Evolutionary conservation across 257 asterid species (phyloP), one percentile per base, ranked within the genome.

Genomic region (Jasminum sambac): DNA sequence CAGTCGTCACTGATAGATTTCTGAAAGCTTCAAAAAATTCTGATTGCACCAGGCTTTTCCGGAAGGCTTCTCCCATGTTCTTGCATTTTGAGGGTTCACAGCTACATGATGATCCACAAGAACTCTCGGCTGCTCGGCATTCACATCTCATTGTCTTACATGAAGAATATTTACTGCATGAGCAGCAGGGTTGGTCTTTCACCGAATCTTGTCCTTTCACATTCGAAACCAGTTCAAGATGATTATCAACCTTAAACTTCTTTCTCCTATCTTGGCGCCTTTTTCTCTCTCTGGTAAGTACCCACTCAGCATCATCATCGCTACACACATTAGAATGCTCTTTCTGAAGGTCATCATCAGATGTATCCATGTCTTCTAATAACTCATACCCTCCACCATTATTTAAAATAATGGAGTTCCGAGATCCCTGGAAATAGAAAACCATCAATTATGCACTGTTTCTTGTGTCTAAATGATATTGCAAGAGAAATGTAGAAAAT

Each of bases 331-430:
- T 36, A 10, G 71, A 37, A 16, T 69, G 38, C 36, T 79, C 91
- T 67, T 68, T 40, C 30, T 37, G 67, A 38, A 42, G 3, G 36
- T 78, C 82, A 55, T 79, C 88, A 61, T 89, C 95, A 2, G 99
- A 87, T 63, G 88, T 91, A 44, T 91, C 98, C 99, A 95, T 95
- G 78, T 95, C 97, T 73, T 88, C 99, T 50, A 76, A 55, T 38
- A 41, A 62, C 66, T 73, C 86, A 67, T 71, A 73, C 41, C 64
- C 48, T 66, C 82, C 86, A 68, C 82, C 79, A 64, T 66, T 70
- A 64, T 66, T 70, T 43, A 78, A 72, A 36, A 80, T 17, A 11
- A 70, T 50, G 44, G 96, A 91, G 68, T 76, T 87, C 34, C 96
- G 89, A 70, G 37, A 67, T 30, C 81, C 98, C 99, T 94, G 40